A percentile compares a stretch with the other conserved stretches of the same genome.
These are phyloP conservation scores for Gigaspora rosea DNA, from an alignment of 192 early-diverging fungal genomes.

Conservation along the genomic window DNA sequence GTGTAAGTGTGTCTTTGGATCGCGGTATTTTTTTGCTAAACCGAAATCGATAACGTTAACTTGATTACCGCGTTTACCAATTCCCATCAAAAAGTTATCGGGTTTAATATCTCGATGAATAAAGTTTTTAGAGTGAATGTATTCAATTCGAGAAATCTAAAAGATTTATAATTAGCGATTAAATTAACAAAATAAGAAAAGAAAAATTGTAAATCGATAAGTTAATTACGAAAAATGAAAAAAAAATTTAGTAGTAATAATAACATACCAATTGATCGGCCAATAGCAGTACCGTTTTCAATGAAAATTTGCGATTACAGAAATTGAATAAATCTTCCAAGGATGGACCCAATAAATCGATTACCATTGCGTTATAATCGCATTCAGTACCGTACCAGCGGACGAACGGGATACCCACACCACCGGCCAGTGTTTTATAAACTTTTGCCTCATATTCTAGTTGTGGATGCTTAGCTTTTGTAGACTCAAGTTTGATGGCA, in stretches of 20 bases:
- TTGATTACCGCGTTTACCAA: slow-evolving; percentile 78
- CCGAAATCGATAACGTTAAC: slow-evolving; percentile 93
- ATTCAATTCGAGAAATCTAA: slow-evolving; percentile 73
- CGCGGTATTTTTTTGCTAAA: slow-evolving; percentile 85
- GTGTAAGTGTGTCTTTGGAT: slow-evolving; percentile 81
- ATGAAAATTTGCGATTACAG: slow-evolving; percentile 83
- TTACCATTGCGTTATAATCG: slow-evolving; percentile 84
- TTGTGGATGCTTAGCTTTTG: slow-evolving; percentile 94
- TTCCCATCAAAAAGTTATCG: slow-evolving; percentile 92
- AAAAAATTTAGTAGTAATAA: too few species aligned
- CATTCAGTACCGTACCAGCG: slow-evolving; percentile 82
- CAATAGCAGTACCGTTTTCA: slow-evolving; percentile 85
- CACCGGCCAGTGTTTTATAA: slow-evolving; percentile 92
- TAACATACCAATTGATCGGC: slow-evolving; percentile 79
- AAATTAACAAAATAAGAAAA: background rate
- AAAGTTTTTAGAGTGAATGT: slow-evolving; percentile 84
- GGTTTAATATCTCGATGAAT: slow-evolving; percentile 92
- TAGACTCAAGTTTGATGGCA: slow-evolving; percentile 95
- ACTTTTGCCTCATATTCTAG: slow-evolving; percentile 97
- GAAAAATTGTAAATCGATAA: background rate
- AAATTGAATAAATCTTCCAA: slow-evolving; percentile 90
- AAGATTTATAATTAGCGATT: background rate
- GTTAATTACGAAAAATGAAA: too few species aligned
- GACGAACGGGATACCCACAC: slow-evolving; percentile 87
- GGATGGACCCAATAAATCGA: slow-evolving; percentile 89